A percentile compares a stretch with the other conserved stretches of the same genome.
phyloP scores from a whole-genome alignment of 2,329 filamentous ascomycete genomes.

The Neophaeococcomyces mojaviensis region DNA sequence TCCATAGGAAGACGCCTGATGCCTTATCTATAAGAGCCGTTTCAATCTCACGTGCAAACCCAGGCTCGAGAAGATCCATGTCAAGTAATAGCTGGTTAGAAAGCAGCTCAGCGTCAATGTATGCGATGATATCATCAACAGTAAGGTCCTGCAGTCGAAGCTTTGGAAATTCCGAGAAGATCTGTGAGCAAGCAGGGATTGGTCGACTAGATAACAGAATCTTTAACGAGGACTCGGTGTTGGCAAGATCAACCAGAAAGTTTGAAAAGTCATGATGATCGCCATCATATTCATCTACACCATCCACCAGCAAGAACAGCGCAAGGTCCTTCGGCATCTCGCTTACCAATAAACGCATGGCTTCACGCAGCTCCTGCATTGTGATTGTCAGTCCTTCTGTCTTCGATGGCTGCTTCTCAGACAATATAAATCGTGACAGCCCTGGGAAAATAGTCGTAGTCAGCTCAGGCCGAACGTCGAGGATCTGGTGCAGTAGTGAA shows the following conservation, averaged over 20 bases:
- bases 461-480: neutral
- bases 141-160: slow-evolving; percentile 11
- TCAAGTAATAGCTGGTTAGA: neutral
- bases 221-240: slow-evolving; percentile 7
- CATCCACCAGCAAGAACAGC: slow-evolving; percentile 1
- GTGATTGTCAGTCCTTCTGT: neutral
- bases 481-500: slow-evolving; percentile 3
- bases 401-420: neutral
- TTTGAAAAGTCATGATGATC: neutral
- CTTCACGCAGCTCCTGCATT: neutral
- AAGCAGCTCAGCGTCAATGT: neutral
- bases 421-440: neutral
- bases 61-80: neutral
- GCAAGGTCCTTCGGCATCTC: neutral
- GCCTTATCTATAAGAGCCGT: slow-evolving; percentile 24
- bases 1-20: slow-evolving; percentile 41
- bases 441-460: neutral
- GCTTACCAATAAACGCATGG: neutral
- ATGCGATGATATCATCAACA: slow-evolving; percentile 6
- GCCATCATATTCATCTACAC: slow-evolving; percentile 2
- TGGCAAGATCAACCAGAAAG: neutral
- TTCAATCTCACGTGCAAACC: neutral
- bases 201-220: slow-evolving; percentile 12
- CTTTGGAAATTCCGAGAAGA: slow-evolving; percentile 6
- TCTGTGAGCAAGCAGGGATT: slow-evolving; percentile 10